These are phyloP conservation scores for Eucalyptus marginata DNA, from an alignment of 345 rosid species.

Conservation along the genomic window DNA sequence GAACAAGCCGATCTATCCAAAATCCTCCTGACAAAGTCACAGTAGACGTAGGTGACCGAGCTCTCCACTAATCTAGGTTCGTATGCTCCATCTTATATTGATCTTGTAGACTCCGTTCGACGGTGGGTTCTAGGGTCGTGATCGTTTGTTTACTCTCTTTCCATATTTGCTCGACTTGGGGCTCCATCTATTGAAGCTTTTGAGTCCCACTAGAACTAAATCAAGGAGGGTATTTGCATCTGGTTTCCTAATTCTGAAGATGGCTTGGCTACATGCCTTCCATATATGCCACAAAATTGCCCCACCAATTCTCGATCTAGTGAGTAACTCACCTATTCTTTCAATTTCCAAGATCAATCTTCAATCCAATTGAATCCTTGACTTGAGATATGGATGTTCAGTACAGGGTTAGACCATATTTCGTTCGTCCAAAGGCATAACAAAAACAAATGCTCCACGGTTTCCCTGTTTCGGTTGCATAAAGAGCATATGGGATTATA, in stretches of 20 bases:
- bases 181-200: neutral
- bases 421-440: no score
- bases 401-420: neutral
- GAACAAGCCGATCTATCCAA: fast-evolving
- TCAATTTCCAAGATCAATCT: neutral
- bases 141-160: neutral
- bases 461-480: fast-evolving
- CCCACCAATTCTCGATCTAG: neutral
- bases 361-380: neutral
- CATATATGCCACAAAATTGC: neutral
- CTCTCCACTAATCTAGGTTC: neutral
- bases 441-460: neutral
- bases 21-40: neutral
- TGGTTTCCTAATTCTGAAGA: neutral
- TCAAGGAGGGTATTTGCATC: fast-evolving
- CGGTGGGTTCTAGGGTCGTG: fast-evolving
- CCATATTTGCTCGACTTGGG: neutral
- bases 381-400: neutral
- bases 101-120: neutral
- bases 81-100: neutral
- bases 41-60: fast-evolving
- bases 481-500: neutral
- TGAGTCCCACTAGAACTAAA: neutral
- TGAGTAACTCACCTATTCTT: neutral
- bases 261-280: neutral